phyloP scores from a whole-genome alignment of 352 stramenopile genomes.

The Pythium periplocum region DNA sequence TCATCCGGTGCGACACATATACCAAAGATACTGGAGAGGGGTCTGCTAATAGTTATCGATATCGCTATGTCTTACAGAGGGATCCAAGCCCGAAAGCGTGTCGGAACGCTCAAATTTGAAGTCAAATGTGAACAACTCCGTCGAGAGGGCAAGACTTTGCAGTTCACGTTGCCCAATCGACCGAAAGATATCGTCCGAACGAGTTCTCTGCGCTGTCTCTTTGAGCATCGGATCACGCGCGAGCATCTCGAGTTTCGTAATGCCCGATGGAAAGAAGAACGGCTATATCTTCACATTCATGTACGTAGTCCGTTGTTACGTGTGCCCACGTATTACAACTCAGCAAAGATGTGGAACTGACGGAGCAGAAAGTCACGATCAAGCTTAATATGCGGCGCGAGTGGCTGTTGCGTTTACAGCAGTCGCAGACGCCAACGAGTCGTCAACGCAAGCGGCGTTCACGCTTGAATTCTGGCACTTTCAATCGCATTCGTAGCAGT shows the following conservation, averaged over 20 bases:
- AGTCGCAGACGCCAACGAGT: background rate
- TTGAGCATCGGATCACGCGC: conserved; percentile 34
- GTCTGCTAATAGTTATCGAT: conserved; percentile 5
- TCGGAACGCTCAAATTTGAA: conserved; percentile 47
- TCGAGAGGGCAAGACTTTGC: conserved; percentile 25
- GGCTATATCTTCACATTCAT: conserved; percentile 38
- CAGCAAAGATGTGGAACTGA: too few species aligned
- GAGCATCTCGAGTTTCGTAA: conserved; percentile 36
- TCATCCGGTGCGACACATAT: conserved; percentile 31
- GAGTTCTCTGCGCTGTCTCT: conserved; percentile 26
- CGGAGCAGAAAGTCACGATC: conserved; percentile 13
- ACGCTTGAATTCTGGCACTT: too few species aligned
- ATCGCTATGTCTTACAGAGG: conserved; percentile 19
- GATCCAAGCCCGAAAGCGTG: conserved; percentile 43
- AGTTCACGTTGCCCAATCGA: conserved; percentile 38
- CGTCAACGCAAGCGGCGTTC: conserved; percentile 4
- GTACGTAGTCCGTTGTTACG: conserved; percentile 19
- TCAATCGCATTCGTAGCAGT: too few species aligned
- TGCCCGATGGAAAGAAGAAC: conserved; percentile 36
- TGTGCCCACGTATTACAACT: too few species aligned
- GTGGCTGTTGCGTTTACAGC: conserved; percentile 9
- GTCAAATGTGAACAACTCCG: conserved; percentile 33
- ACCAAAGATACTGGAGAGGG: too few species aligned
- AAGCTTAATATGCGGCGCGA: conserved; percentile 13
- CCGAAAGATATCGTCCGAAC: conserved; percentile 8